Base-by-base conservation (phyloP, 1,139 yeast species). In the Geotrichum candidum region DNA sequence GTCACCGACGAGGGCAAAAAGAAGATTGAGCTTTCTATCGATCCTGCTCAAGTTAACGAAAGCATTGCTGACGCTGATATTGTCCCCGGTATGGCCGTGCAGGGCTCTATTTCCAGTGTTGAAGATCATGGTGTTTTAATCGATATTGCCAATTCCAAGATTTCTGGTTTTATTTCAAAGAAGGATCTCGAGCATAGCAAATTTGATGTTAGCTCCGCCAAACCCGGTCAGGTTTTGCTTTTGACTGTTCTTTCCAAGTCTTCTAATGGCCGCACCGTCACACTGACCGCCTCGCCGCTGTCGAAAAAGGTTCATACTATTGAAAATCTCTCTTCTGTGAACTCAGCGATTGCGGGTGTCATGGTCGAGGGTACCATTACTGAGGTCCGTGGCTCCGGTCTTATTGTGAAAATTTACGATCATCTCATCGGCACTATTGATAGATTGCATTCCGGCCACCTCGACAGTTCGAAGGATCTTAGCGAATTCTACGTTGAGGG, bases 271-370 rank as follows among this genome's bases (percentile, higher is more conserved):
- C 83, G 96, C 75, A 83, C 88, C 0, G 77, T 89, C 45, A 84
- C 85, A 29, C 82, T 87, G 65, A 84, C 82, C 61, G 75, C 76
- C 38, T 73, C 78, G 35, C 70, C 76, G 1, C 68, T 69, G 57
- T 76, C 77, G 58, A 83, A 85, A 68, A 77, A 77, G 66, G 66
- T 72, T 29, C 73, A 79, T 3, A 71, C 80, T 25, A 76, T 87
- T 9, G 69, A 84, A 15, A 76, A 87, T 4, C 84, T 89, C 46
- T 79, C 89, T 0, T 84, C 94, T 4, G 77, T 90, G 29, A 96
- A 89, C 67, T 83, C 96, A 2, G 81, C 92, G 48, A 82, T 88
- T 54, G 96, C 99, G 1, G 99, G 99, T 68, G 82, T 85, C 65
- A 71, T 87, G 23, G 90, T 92, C 4, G 90, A 89, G 65, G 89